Evolutionary conservation across 192 early-diverging fungal genomes (phyloP).

Genomic region (Coemansia furcata): DNA sequence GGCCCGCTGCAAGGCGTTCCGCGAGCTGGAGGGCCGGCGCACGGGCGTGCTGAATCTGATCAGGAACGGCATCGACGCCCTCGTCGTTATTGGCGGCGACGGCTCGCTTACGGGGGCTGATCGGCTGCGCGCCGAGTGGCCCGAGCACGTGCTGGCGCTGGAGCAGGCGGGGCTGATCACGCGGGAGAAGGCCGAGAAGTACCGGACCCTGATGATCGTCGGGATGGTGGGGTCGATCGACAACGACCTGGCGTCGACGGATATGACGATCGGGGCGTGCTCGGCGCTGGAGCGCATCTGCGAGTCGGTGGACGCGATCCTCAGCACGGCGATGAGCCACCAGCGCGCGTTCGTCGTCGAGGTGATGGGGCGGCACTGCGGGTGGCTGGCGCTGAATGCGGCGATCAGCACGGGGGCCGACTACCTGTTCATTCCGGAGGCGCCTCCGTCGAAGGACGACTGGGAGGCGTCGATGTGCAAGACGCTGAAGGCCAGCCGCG

Average conservation of each 20-base stretch:
- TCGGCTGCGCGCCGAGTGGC: conserved; percentile 87
- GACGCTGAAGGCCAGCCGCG: conserved; percentile 68
- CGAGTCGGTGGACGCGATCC: conserved; percentile 90
- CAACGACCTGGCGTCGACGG: conserved; percentile 86
- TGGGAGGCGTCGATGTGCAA: conserved; percentile 91
- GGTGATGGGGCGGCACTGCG: conserved; percentile 98
- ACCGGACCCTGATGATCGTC: conserved; percentile 83
- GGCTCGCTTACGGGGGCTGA: conserved; percentile 97
- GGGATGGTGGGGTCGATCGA: conserved; percentile 97
- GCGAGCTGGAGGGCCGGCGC: conserved; percentile 80
- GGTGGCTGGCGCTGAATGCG: conserved; percentile 89
- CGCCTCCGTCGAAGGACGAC: conserved; percentile 80
- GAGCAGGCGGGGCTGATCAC: conserved; percentile 60
- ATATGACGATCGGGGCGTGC: conserved; percentile 95
- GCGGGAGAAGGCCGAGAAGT: conserved; percentile 56
- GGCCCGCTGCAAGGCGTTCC: conserved; percentile 85
- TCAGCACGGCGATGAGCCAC: conserved; percentile 90
- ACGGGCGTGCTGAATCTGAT: conserved; percentile 81
- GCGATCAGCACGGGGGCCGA: conserved; percentile 89
- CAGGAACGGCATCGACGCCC: conserved; percentile 87
- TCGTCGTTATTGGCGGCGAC: conserved; percentile 95
- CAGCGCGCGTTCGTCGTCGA: conserved; percentile 97
- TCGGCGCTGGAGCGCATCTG: conserved; percentile 94
- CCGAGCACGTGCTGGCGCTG: conserved; percentile 74
- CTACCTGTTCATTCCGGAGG: conserved; percentile 94